A percentile compares a stretch with the other conserved stretches of the same genome.
Evolutionary conservation across 2,329 filamentous ascomycete species (phyloP).

Genomic region (Tolypocladium album): DNA sequence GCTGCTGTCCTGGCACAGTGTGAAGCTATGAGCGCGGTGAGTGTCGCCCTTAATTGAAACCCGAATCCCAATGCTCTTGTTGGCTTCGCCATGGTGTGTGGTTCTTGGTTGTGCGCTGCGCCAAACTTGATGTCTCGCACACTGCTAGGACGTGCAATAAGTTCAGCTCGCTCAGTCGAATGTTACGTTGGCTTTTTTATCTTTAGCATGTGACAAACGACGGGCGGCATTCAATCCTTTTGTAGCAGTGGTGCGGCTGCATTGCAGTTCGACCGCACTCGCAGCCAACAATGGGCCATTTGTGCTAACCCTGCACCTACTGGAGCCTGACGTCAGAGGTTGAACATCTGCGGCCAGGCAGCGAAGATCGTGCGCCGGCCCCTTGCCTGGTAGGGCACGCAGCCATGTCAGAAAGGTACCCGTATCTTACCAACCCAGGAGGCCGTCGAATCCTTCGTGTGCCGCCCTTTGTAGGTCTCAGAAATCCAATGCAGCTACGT

Average conservation of each 20-base stretch:
- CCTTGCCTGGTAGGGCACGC: no score
- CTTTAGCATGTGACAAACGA: neutral
- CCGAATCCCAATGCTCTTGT: neutral
- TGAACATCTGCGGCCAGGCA: no score
- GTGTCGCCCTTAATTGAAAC: neutral
- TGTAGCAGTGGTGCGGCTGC: neutral
- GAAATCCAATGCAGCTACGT: no score
- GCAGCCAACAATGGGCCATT: neutral
- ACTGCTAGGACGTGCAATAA: neutral
- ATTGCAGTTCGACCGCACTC: neutral
- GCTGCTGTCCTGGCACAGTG: neutral
- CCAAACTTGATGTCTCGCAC: neutral
- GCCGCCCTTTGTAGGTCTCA: no score
- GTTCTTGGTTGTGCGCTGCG: neutral
- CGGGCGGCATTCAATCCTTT: neutral
- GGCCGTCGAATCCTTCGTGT: no score
- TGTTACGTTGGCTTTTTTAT: neutral
- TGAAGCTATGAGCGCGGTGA: neutral
- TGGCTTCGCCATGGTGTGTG: neutral
- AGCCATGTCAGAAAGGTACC: no score
- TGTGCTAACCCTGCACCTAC: neutral
- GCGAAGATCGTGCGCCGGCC: neutral
- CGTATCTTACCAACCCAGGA: no score
- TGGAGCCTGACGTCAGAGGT: neutral
- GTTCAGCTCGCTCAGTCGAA: neutral